These are phyloP conservation scores for Daldinia bambusicola DNA, from an alignment of 495 filamentous ascomycete genomes.

Conservation along the genomic window DNA sequence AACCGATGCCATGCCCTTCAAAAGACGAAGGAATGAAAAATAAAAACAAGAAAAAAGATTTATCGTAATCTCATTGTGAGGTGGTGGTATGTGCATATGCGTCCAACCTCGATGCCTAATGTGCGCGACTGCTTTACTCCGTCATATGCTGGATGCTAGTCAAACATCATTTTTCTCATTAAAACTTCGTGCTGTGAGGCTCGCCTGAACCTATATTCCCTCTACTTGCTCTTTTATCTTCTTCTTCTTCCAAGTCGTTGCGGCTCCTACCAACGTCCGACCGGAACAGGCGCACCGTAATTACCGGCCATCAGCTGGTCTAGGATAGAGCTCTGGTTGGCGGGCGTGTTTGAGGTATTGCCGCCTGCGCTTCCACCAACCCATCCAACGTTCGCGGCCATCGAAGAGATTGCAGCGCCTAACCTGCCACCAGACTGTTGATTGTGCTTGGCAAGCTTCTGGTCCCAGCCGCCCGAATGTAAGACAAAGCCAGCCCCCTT, in stretches of 20 bases:
- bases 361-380: conserved; percentile 68
- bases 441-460: conserved; percentile 87
- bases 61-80: conserved; percentile 42
- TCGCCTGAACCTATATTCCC: not conserved
- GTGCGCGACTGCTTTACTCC: conserved; percentile 19
- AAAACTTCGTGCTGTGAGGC: conserved; percentile 5
- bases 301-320: conserved; percentile 83
- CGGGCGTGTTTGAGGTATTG: conserved; percentile 37
- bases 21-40: conserved; percentile 28
- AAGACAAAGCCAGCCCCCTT: conserved; percentile 88
- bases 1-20: conserved; percentile 35
- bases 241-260: not conserved
- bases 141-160: conserved; percentile 27
- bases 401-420: conserved; percentile 79
- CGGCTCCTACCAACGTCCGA: conserved; percentile 71
- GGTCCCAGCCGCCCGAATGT: conserved; percentile 94
- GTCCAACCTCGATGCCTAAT: conserved; percentile 19
- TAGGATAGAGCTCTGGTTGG: conserved; percentile 72
- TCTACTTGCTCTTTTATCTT: not conserved
- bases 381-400: conserved; percentile 80
- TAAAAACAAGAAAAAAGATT: conserved; percentile 29
- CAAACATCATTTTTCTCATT: conserved; percentile 34
- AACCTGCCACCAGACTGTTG: conserved; percentile 84
- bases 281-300: conserved; percentile 78
- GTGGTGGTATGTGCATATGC: conserved; percentile 39